These are phyloP conservation scores for Phyllosticta citriasiana DNA, from an alignment of 2,329 filamentous ascomycete species.

Conservation along the genomic window DNA sequence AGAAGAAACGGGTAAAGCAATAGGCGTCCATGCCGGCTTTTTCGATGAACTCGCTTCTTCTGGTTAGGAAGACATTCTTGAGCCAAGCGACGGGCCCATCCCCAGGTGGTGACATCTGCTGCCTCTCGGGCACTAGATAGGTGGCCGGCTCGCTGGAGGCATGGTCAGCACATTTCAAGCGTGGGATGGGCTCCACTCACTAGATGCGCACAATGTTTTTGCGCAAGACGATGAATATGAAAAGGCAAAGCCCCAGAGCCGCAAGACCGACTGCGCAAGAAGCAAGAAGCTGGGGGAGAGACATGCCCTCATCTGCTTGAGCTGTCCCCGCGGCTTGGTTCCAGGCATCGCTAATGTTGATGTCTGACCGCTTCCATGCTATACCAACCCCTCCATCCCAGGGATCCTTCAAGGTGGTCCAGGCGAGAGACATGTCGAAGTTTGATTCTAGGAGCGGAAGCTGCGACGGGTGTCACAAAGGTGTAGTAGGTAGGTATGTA, in stretches of 20 bases:
- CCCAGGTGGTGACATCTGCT: conserved; percentile 69
- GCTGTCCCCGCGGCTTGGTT: conserved; percentile 3
- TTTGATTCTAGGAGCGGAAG: too few species aligned
- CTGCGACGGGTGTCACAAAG: too few species aligned
- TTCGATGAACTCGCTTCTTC: conserved; percentile 19
- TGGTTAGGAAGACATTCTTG: conserved; percentile 22
- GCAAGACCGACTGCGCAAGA: conserved; percentile 1
- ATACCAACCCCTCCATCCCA: too few species aligned
- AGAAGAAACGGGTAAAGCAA: conserved; percentile 88
- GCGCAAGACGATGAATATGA: conserved; percentile 63
- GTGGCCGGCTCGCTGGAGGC: conserved; percentile 63
- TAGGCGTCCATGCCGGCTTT: conserved; percentile 75
- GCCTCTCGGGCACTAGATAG: conserved; percentile 74
- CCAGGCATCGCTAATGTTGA: not conserved
- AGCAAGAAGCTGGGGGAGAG: conserved; percentile 7
- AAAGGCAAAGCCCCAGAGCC: conserved; percentile 5
- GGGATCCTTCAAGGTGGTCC: too few species aligned
- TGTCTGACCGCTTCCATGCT: not conserved
- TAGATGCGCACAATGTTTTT: conserved; percentile 76
- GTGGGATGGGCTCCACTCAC: conserved; percentile 38
- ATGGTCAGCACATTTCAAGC: not conserved
- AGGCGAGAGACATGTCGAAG: too few species aligned
- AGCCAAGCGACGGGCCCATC: conserved; percentile 45
- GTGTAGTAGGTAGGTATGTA: too few species aligned
- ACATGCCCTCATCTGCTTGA: not conserved